Base-by-base conservation (phyloP, 306 rosid species). In the Oxytropis ochrocephala region DNA sequence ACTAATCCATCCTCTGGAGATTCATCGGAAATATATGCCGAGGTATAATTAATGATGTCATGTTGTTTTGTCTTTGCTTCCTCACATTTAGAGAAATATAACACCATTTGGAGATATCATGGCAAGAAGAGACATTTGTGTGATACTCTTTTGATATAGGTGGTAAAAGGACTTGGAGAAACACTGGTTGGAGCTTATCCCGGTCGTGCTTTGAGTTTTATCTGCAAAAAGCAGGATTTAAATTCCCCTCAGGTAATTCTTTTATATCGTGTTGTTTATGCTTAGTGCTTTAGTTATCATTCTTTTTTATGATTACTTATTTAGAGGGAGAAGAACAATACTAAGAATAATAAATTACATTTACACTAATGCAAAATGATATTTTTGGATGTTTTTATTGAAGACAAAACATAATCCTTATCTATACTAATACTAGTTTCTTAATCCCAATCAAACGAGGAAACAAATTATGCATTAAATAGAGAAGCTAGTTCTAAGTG, bases 161-260 rank as follows among this genome's bases (percentile, higher is more conserved):
- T 94, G 74, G 99, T 94, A 41, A 91, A 85, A 78, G 99, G 99
- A 64, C 97, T 94, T 7, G 99, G 99, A 67, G 99, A 94, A 81
- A 94, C 97, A 63, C 85, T 94, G 27, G 99, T 94, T 48, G 99
- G 97, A 81, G 99, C 99, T 36, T 94, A 94, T 79, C 99, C 99
- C 4, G 99, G 99, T 52, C 99, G 99, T 54, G 97, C 99, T 78
- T 67, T 94, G 81, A 94, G 99, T 76, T 94, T 94, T 81, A 69
- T 91, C 73, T 78, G 89, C 95, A 87, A 91, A 85, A 94, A 91
- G 71, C 79, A 72, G 64, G 87, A 87, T 80, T 83, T 91, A 80
- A 80, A 81, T 74, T 85, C 97, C 68, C 96, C 97, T 21, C 85
- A 83, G 93, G 99, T 91, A 74, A 80, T 32, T 41, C 35, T 75